These are phyloP conservation scores for Fusarium sp. DNA, from an alignment of 2,329 filamentous ascomycete genomes.

Conservation along the genomic window DNA sequence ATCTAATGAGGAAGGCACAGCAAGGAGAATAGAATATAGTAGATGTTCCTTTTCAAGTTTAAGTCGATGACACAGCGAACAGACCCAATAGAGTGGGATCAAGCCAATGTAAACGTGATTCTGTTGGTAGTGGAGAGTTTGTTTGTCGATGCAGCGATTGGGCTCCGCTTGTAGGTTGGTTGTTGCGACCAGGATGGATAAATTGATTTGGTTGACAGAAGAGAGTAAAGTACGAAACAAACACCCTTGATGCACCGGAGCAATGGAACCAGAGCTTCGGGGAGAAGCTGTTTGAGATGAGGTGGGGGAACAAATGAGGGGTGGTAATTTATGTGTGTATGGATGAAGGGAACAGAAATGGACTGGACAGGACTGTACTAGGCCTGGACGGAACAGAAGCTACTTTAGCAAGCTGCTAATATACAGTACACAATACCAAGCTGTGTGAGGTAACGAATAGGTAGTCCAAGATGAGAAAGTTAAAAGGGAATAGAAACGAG, in stretches of 20 bases:
- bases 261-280: slow-evolving; percentile 43
- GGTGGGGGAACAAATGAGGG: slow-evolving; percentile 38
- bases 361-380: slow-evolving; percentile 7
- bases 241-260: slow-evolving; percentile 35
- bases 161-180: slow-evolving; percentile 2
- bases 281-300: slow-evolving; percentile 33
- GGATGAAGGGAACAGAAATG: slow-evolving; percentile 30
- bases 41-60: slow-evolving; percentile 23
- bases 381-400: slow-evolving; percentile 11
- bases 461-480: slow-evolving; percentile 6
- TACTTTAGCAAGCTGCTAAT: slow-evolving; percentile 12
- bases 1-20: slow-evolving; percentile 23
- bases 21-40: neutral
- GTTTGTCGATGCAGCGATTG: slow-evolving; percentile 8
- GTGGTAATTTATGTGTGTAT: slow-evolving; percentile 35
- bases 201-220: neutral
- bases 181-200: slow-evolving; percentile 4
- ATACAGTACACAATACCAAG: slow-evolving; percentile 16
- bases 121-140: slow-evolving; percentile 2
- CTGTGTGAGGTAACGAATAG: slow-evolving; percentile 7
- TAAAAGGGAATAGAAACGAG: slow-evolving; percentile 21
- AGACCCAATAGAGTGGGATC: slow-evolving; percentile 6
- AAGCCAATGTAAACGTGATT: slow-evolving; percentile 12
- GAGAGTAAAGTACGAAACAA: slow-evolving; percentile 15
- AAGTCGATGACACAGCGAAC: slow-evolving; percentile 15